Evolutionary conservation across 2,329 filamentous ascomycete genomes (phyloP).

Genomic region (Colletotrichum graminicola): DNA sequence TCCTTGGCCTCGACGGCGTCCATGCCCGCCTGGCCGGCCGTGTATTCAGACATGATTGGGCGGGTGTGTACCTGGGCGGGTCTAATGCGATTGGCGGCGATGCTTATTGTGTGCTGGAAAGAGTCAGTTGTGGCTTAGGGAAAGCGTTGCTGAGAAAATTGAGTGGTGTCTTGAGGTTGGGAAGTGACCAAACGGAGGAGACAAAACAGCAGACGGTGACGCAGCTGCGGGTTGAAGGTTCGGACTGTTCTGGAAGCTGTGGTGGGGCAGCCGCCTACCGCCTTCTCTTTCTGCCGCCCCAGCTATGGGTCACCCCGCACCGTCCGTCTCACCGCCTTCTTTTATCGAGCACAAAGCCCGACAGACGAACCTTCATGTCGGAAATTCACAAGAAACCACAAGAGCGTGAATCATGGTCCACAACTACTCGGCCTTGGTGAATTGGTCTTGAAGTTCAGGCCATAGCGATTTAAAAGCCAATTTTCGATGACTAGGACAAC

Average conservation of each 20-base stretch:
- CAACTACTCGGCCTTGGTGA: too few relatives aligned
- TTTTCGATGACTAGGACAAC: not conserved
- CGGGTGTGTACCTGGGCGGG: not conserved
- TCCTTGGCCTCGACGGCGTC: slow-evolving; percentile 72
- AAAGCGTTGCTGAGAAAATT: not conserved
- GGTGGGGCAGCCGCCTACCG: slow-evolving; percentile 43
- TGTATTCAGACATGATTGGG: slow-evolving; percentile 63
- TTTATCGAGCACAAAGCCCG: not conserved
- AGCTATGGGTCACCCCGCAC: slow-evolving; percentile 6
- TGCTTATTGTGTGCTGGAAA: not conserved
- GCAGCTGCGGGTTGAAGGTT: slow-evolving; percentile 19
- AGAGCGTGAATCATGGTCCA: too few relatives aligned
- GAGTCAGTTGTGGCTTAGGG: not conserved
- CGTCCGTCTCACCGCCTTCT: not conserved
- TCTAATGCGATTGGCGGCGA: not conserved
- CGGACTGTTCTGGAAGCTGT: slow-evolving; percentile 51
- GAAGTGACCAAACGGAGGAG: not conserved
- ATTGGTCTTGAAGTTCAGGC: too few relatives aligned
- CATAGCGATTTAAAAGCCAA: too few relatives aligned
- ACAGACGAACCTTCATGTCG: too few relatives aligned
- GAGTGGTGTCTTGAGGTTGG: not conserved
- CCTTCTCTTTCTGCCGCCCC: slow-evolving; percentile 12
- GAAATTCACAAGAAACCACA: too few relatives aligned
- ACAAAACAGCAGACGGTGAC: not conserved
- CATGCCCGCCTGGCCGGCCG: slow-evolving; percentile 71